A percentile compares a stretch with the other conserved stretches of the same genome.
phyloP scores from a whole-genome alignment of 306 rosid genomes.

The Lotus japonicus region DNA sequence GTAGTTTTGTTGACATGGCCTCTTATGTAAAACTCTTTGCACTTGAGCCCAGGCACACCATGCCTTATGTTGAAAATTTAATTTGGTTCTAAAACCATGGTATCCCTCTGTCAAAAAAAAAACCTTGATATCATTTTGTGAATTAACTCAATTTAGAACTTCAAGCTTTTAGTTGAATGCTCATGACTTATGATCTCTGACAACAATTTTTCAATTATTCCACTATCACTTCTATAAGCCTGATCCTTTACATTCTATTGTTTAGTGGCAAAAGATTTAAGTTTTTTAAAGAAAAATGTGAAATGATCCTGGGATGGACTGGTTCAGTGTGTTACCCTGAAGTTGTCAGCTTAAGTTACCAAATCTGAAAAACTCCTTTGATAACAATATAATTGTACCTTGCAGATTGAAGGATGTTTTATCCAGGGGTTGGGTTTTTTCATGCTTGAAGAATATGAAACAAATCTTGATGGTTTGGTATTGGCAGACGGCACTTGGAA shows the following conservation, averaged over 20 bases:
- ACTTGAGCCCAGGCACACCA: too few relatives aligned
- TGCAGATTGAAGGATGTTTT: slow-evolving; percentile 91
- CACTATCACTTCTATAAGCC: too few relatives aligned
- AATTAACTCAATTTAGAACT: too few relatives aligned
- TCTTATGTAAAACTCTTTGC: too few relatives aligned
- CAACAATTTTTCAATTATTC: too few relatives aligned
- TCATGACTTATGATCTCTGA: too few relatives aligned
- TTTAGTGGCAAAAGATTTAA: neutral
- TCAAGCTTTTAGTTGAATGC: too few relatives aligned
- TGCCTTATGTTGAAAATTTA: too few relatives aligned
- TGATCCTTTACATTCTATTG: neutral
- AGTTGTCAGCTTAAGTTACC: neutral
- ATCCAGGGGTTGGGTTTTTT: slow-evolving; percentile 84
- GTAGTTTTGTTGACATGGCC: too few relatives aligned
- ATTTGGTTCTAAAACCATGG: too few relatives aligned
- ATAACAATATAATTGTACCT: neutral
- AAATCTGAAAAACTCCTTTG: neutral
- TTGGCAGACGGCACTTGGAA: slow-evolving; percentile 71
- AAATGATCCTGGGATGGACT: neutral
- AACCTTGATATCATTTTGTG: too few relatives aligned
- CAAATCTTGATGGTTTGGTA: slow-evolving; percentile 59
- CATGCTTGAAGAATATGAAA: slow-evolving; percentile 72
- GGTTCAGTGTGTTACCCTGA: neutral
- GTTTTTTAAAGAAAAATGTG: neutral
- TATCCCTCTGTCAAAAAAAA: too few relatives aligned